Conservation (phyloP, 441 rosid genomes). For the Eutrema salsugineum region DNA sequence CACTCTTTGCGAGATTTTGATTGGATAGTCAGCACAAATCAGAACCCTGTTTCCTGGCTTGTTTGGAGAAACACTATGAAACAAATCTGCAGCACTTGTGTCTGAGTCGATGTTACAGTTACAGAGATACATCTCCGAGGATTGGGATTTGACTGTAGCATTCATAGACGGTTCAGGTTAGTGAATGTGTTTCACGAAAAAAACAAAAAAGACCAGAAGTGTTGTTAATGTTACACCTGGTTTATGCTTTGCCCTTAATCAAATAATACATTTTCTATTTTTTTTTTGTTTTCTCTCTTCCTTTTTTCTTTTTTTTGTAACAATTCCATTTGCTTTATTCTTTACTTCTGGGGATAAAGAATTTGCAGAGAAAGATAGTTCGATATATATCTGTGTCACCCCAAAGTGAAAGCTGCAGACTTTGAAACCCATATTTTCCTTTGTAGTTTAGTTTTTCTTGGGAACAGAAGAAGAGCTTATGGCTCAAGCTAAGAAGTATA, state of each 20-base stretch:
- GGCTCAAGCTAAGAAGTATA: background rate
- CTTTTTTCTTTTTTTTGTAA: background rate
- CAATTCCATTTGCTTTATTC: slow-evolving; percentile 7
- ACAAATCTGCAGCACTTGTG: background rate
- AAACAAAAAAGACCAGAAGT: background rate
- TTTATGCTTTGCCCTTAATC: slow-evolving; percentile 26
- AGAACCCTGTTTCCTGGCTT: background rate
- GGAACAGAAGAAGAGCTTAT: background rate
- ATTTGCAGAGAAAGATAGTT: background rate
- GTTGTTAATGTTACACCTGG: slow-evolving; percentile 8
- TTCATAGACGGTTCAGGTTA: background rate
- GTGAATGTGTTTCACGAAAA: slow-evolving; percentile 14
- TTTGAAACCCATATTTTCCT: background rate
- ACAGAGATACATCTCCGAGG: background rate
- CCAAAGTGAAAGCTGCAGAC: slow-evolving; percentile 2
- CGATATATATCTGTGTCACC: background rate
- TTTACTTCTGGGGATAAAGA: slow-evolving; percentile 13
- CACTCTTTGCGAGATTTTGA: background rate
- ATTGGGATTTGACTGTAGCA: background rate
- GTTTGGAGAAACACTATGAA: background rate
- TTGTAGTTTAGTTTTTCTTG: background rate
- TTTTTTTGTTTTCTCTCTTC: background rate
- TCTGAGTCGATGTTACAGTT: slow-evolving; percentile 5
- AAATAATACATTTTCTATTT: background rate
- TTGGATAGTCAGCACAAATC: background rate